phyloP scores from a whole-genome alignment of 2,329 filamentous ascomycete genomes.

The Zarea fungicola region DNA sequence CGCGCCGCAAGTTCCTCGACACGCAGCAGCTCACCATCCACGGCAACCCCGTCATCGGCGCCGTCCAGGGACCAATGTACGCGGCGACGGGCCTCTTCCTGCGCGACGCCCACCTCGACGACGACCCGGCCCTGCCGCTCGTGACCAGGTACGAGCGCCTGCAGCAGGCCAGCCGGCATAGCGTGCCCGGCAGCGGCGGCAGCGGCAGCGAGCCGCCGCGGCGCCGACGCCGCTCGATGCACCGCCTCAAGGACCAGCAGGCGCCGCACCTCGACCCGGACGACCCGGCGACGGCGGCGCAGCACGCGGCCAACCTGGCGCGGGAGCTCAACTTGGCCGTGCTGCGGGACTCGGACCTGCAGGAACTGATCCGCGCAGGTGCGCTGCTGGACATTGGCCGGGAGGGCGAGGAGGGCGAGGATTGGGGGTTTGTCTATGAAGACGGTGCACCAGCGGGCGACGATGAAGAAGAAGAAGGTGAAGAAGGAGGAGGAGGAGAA shows the following conservation, averaged over 20 bases:
- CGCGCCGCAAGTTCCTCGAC: conserved; percentile 29
- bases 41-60: conserved; percentile 45
- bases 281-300: not conserved
- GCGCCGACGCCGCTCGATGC: conserved; percentile 1
- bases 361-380: conserved; percentile 18
- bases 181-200: conserved; percentile 22
- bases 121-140: conserved; percentile 39
- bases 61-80: conserved; percentile 52
- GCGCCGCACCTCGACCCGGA: not conserved
- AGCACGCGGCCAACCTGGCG: conserved; percentile 24
- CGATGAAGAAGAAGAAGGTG: not conserved
- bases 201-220: too few relatives aligned
- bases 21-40: conserved; percentile 37
- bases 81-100: conserved; percentile 40
- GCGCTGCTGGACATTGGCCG: conserved; percentile 24
- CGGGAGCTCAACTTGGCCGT: conserved; percentile 25
- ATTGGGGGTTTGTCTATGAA: conserved; percentile 31
- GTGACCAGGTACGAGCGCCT: conserved; percentile 36
- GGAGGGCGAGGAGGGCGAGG: conserved; percentile 23
- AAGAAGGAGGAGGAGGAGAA: too few relatives aligned
- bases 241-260: not conserved
- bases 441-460: conserved; percentile 16
- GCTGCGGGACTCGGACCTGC: conserved; percentile 18
- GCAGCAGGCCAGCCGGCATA: conserved; percentile 38
- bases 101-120: conserved; percentile 42